phyloP scores from a whole-genome alignment of 257 asterid species.

The Nicotiana obtusifolia region DNA sequence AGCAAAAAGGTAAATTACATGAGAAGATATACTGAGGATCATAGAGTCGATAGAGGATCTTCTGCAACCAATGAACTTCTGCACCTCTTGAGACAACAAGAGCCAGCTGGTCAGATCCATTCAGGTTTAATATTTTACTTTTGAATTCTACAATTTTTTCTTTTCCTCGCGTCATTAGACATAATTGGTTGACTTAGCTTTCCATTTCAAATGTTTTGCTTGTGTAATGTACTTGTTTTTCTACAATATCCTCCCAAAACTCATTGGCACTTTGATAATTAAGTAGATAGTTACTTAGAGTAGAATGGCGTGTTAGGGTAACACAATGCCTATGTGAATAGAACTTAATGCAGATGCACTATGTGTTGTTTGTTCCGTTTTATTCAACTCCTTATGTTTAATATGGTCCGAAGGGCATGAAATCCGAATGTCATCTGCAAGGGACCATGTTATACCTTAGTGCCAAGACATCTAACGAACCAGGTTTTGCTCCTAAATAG shows the following conservation, averaged over 20 bases:
- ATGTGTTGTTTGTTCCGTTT: no score
- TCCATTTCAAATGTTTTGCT: neutral
- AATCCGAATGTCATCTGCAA: neutral
- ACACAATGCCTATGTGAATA: no score
- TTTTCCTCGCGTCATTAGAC: neutral
- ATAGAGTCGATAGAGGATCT: slow-evolving; percentile 25
- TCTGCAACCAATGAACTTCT: slow-evolving; percentile 56
- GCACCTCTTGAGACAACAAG: slow-evolving; percentile 66
- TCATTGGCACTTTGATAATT: neutral
- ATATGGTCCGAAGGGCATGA: neutral
- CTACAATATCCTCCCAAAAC: neutral
- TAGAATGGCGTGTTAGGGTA: neutral
- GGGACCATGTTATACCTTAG: neutral
- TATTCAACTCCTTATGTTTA: no score
- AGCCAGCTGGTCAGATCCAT: slow-evolving; percentile 29
- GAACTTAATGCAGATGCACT: no score
- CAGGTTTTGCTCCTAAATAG: neutral
- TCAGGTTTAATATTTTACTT: slow-evolving; percentile 20
- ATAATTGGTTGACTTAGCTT: neutral
- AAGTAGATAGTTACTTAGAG: neutral
- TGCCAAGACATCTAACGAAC: neutral
- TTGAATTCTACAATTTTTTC: neutral
- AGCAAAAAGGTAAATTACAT: slow-evolving; percentile 28
- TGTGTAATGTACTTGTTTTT: neutral
- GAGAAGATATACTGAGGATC: slow-evolving; percentile 28